Base-by-base conservation (phyloP, 129 eudicot species). In the Artemisia annua region DNA sequence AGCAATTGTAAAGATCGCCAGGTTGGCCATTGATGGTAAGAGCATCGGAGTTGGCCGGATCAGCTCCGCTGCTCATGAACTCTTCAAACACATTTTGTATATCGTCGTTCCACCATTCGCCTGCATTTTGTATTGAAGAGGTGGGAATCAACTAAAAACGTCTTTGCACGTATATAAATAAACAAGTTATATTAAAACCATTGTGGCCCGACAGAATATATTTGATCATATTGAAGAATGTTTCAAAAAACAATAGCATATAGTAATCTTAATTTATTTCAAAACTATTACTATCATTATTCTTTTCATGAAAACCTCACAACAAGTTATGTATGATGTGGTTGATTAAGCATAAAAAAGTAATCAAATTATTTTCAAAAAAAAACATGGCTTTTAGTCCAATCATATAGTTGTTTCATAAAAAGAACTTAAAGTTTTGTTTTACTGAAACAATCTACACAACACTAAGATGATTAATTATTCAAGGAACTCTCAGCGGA, bases 71-170 rank as follows among this genome's bases (percentile, higher is more conserved):
- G 0, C 18, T 9, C 0, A 75, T 0, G 55, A 84, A 75, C 48
- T 78, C 63, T n/a, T 81, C 75, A 16, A 81, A 65, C 16, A 87
- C 81, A 11, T 52, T 72, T 13, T 78, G 78, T 53, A 84, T 63
- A 70, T 84, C 91, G 11, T 17, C 62, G n/a, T 72, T 75, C 88
- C 88, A 87, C 91, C 91, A 87, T 57, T 87, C 86, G 15, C 86
- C 91, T 87, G 62, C 68, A 32, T 3, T 68, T 7, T 17, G 12
- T 57, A 57, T 57, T 2, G 3, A 49, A 39, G 59, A 44, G 16
- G 22, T 26, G 72, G 58, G 43, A 66, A 24, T 28, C 39, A 12
- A 39, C 44, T 13, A 11, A 50, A 77, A 63, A 77, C 81, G 76
- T 69, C 44, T 72, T 19, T 35, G 70, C 71, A 61, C 75, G 71